Evolutionary conservation across 2,329 filamentous ascomycete species (phyloP).

Genomic region (Madurella mycetomatis): DNA sequence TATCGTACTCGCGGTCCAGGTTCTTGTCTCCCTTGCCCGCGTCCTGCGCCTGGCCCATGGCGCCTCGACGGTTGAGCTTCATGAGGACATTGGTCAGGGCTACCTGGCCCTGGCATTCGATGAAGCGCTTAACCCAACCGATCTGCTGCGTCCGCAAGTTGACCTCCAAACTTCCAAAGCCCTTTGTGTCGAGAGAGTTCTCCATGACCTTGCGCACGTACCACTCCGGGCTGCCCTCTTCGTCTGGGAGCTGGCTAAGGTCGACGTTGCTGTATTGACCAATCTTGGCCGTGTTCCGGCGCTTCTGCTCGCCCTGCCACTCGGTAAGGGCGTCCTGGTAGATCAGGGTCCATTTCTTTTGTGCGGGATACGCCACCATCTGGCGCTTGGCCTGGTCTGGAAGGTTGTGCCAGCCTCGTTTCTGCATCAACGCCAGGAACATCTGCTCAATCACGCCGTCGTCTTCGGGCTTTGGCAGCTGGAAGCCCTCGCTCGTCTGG

Average conservation of each 20-base stretch:
- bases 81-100: conserved; percentile 89
- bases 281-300: conserved; percentile 68
- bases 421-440: conserved; percentile 92
- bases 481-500: conserved; percentile 46
- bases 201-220: conserved; percentile 97
- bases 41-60: conserved; percentile 63
- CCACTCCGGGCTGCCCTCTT: conserved; percentile 96
- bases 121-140: conserved; percentile 93
- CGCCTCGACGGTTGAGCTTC: conserved; percentile 88
- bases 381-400: conserved; percentile 91
- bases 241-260: conserved; percentile 75
- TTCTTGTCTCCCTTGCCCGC: conserved; percentile 65
- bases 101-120: conserved; percentile 95
- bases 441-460: conserved; percentile 84
- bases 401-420: conserved; percentile 94
- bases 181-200: conserved; percentile 86
- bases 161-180: conserved; percentile 88
- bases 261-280: conserved; percentile 66
- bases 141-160: conserved; percentile 95
- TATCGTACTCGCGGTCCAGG: conserved; percentile 90
- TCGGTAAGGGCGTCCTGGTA: conserved; percentile 93
- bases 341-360: conserved; percentile 96
- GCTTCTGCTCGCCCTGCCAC: conserved; percentile 90
- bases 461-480: conserved; percentile 70
- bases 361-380: conserved; percentile 91